Base-by-base conservation (phyloP, 2,329 filamentous ascomycete species). In the Aspergillus costaricaensis region DNA sequence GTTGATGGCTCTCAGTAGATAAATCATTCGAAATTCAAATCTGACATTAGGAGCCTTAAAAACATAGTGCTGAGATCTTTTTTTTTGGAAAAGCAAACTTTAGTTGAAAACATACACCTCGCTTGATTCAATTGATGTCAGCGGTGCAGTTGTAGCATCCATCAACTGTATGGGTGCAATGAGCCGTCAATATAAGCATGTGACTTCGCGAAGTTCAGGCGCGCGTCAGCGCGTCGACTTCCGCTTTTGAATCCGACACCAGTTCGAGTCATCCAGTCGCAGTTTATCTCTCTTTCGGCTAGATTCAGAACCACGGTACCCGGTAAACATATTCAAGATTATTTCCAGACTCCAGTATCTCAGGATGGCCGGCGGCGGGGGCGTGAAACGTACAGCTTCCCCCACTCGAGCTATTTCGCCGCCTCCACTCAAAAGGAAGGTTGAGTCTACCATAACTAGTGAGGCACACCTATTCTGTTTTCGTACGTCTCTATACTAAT, bases 401-500 rank as follows among this genome's bases (percentile, higher is more conserved):
- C 68, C 72, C 43, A 65, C 66, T 57, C 64, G 65, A 77, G 71
- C 79, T 54, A 80, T 87, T 48, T 87, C 85, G 57, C 86, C 86
- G 48, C 85, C 85, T 53, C 80, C 83, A 21, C 67, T 82, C 14
- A 87, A 84, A 71, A 78, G 85, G 41, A 84, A 82, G 68, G 77
- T 83, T 54, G 79, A 81, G 57, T 80, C 83, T 3, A 81, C 80
- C 5, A 82, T 83, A 4, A 86, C 81, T 36, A 85, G 83, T 85
- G 63, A 68, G 74, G 67, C 23, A 36, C 6, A 30, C 25, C 41
- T 44, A 21, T 4, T 8, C 21, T 4, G 21, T 17, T 2, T 32
- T 57, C 10, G 47, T 12, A 2, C 14, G 12, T 15, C 7, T 9
- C 23, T 9, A 1, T 27, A 38, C 39, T 48, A 19, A 17, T 21